These are phyloP conservation scores for Mycoemilia scoparia DNA, from an alignment of 192 early-diverging fungal genomes.

Conservation along the genomic window DNA sequence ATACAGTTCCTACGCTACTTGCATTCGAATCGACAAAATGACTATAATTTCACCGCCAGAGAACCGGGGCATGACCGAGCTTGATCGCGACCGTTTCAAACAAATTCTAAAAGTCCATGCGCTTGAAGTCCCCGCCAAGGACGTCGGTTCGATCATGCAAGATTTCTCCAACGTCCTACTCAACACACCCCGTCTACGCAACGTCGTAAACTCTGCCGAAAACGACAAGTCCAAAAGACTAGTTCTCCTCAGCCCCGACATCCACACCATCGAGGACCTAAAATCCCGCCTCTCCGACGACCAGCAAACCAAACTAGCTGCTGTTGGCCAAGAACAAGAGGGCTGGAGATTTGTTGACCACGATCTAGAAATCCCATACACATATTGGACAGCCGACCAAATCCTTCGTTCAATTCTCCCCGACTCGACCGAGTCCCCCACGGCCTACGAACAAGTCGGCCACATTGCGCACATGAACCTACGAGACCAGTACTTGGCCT, in stretches of 20 bases:
- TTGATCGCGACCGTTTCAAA: conserved; percentile 48
- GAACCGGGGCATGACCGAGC: conserved; percentile 43
- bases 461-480: conserved; percentile 98
- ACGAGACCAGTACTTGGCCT: conserved; percentile 74
- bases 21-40: neutral
- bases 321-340: conserved; percentile 2
- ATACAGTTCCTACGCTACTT: no score
- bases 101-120: conserved; percentile 39
- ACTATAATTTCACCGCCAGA: conserved; percentile 32
- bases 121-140: conserved; percentile 40
- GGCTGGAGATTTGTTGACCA: conserved; percentile 17
- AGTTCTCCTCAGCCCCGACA: conserved; percentile 30
- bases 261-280: conserved; percentile 7
- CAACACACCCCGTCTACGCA: conserved; percentile 41
- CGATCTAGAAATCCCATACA: conserved; percentile 51
- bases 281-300: conserved; percentile 2
- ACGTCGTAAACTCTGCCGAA: conserved; percentile 34
- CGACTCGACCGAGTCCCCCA: conserved; percentile 59
- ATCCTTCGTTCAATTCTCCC: conserved; percentile 80
- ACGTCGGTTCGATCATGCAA: conserved; percentile 32
- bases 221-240: conserved; percentile 14
- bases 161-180: conserved; percentile 32
- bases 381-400: conserved; percentile 84
- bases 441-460: conserved; percentile 67
- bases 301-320: conserved; percentile 5